Evolutionary conservation across 805 yeast genomes (phyloP), one percentile per base, ranked within the genome.

Genomic region (Schwanniomyces sp.): DNA sequence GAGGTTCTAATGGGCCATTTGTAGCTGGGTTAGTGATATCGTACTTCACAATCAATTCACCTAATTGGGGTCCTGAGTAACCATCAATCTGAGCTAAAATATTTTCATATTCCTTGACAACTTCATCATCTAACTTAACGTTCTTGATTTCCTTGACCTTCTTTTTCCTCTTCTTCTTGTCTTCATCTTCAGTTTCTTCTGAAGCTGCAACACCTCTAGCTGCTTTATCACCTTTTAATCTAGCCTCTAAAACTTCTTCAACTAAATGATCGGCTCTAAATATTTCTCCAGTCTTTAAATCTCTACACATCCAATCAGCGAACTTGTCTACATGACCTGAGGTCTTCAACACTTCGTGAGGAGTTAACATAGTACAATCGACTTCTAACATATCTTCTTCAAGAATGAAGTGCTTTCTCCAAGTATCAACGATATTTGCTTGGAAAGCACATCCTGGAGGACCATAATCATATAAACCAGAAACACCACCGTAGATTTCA

Each of bases 401-500:
- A 57, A 95, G 76, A 52, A 94, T 85, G 68, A 94, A 94, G 73
- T 94, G 99, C 70, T 91, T 92, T 78, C 98, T 87, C 99, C 99
- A 94, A 43, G 82, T 79, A 64, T 95, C 99, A 52, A 94, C 77
- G 52, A 94, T 80, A 69, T 94, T 92, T 61, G 97, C 96, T 77
- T 92, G 98, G 72, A 94, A 82, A 10, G 98, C 95, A 76, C 98
- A 92, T 53, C 99, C 99, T 67, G 99, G 97, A 53, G 99, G 99
- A 75, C 99, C 99, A 66, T 91, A 94, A 69, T 94, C 99, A 69
- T 89, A 94, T 49, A 94, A 79, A 56, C 99, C 99, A 42, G 97
- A 88, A 40, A 94, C 98, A 69, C 99, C 99, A 58, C 99, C 99
- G 69, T 94, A 94, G 54, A 92, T 82, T 67, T 94, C 99, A 62